Evolutionary conservation across 2,329 filamentous ascomycete species (phyloP).

Genomic region (Akanthomyces lecanii): DNA sequence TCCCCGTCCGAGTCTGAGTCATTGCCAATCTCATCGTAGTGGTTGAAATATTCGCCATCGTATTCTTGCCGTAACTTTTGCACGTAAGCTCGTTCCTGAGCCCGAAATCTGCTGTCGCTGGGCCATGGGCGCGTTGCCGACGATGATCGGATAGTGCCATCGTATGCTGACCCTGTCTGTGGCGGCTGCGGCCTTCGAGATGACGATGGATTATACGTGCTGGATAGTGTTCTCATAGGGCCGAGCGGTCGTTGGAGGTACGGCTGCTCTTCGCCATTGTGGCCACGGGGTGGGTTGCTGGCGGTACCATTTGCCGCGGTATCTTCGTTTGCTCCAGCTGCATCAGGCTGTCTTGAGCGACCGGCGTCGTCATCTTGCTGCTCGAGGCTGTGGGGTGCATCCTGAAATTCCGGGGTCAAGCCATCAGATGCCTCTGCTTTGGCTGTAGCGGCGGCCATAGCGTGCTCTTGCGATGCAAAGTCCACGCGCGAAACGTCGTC

Average conservation of each 20-base stretch:
- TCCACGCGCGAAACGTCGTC: conserved; percentile 39
- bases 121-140: conserved; percentile 48
- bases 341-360: conserved; percentile 42
- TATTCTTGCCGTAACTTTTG: conserved; percentile 80
- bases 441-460: conserved; percentile 21
- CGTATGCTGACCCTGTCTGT: conserved; percentile 39
- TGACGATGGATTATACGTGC: conserved; percentile 70
- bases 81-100: conserved; percentile 88
- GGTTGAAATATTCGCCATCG: conserved; percentile 63
- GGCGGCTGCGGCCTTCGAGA: conserved; percentile 46
- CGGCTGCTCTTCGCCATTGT: conserved; percentile 26
- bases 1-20: conserved; percentile 90
- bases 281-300: conserved; percentile 37
- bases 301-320: conserved; percentile 38
- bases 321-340: conserved; percentile 22
- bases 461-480: conserved; percentile 34
- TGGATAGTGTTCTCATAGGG: conserved; percentile 70
- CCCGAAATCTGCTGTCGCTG: conserved; percentile 44
- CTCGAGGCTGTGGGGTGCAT: conserved; percentile 45
- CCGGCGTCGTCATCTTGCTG: conserved; percentile 46
- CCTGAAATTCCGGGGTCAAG: conserved; percentile 26
- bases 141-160: conserved; percentile 45
- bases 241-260: conserved; percentile 61
- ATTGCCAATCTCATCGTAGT: conserved; percentile 58
- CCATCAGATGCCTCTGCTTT: conserved; percentile 2